A percentile compares a stretch with the other conserved stretches of the same genome.
phyloP scores from a whole-genome alignment of 2,329 filamentous ascomycete genomes.

The Teratosphaeria pseudoeucalypti region DNA sequence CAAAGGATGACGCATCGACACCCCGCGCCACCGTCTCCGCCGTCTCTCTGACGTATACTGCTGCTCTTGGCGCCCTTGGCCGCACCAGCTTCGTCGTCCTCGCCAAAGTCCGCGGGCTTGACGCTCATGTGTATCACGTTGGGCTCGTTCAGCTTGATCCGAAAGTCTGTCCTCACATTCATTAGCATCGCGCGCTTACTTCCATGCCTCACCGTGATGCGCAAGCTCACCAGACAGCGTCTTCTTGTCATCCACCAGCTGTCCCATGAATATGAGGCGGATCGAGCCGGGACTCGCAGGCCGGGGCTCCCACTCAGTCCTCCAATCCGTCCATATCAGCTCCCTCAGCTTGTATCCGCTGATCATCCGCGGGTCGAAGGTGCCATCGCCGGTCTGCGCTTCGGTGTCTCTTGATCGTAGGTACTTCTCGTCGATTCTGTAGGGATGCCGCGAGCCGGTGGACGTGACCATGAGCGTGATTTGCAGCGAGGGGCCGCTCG shows the following conservation, averaged over 20 bases:
- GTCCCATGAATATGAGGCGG: slow-evolving; percentile 82
- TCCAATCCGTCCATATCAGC: slow-evolving; percentile 86
- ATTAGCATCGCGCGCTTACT: neutral
- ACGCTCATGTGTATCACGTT: slow-evolving; percentile 96
- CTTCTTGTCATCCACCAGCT: slow-evolving; percentile 80
- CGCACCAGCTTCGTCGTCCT: slow-evolving; percentile 62
- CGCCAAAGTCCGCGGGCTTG: slow-evolving; percentile 70
- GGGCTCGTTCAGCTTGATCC: slow-evolving; percentile 60
- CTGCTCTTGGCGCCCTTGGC: slow-evolving; percentile 49
- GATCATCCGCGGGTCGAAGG: slow-evolving; percentile 70
- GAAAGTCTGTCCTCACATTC: slow-evolving; percentile 52
- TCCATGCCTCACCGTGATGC: neutral
- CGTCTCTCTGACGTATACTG: slow-evolving; percentile 27
- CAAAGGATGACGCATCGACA: slow-evolving; percentile 55
- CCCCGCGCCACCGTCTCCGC: slow-evolving; percentile 47
- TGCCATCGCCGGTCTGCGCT: slow-evolving; percentile 48
- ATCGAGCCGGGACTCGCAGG: slow-evolving; percentile 83
- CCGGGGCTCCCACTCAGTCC: slow-evolving; percentile 64
- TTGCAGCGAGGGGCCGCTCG: slow-evolving; percentile 42
- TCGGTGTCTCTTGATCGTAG: slow-evolving; percentile 70
- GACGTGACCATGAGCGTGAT: slow-evolving; percentile 66
- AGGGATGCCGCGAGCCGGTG: slow-evolving; percentile 77
- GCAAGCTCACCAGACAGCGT: slow-evolving; percentile 59
- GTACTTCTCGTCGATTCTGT: slow-evolving; percentile 81
- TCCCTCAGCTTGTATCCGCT: slow-evolving; percentile 92